These are phyloP conservation scores for Psidium friedrichsthalianum DNA, from an alignment of 345 rosid species.

Conservation along the genomic window DNA sequence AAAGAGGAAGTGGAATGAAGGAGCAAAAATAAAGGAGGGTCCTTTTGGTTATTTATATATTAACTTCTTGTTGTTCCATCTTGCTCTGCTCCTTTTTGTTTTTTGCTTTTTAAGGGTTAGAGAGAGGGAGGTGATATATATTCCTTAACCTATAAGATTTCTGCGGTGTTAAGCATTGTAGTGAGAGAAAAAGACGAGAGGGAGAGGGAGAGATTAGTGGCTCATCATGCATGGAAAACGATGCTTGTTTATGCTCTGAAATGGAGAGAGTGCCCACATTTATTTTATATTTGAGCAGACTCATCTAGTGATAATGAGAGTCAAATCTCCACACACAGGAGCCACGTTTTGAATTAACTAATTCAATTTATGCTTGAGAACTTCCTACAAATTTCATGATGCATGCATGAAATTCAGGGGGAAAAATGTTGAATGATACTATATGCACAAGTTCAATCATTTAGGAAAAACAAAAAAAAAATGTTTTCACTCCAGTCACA, in stretches of 20 bases:
- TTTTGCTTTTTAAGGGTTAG: slow-evolving; percentile 46
- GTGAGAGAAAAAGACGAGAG: neutral
- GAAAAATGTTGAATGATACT: neutral
- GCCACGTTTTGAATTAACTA: neutral
- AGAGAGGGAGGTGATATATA: neutral
- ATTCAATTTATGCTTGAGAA: neutral
- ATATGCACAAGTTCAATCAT: neutral
- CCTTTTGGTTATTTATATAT: slow-evolving; percentile 28
- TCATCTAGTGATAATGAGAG: neutral
- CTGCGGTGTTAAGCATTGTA: neutral
- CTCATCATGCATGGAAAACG: neutral
- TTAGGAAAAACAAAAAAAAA: neutral
- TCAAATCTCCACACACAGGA: neutral
- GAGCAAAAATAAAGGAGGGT: slow-evolving; percentile 39
- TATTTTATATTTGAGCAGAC: neutral
- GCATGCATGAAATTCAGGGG: neutral
- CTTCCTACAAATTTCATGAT: neutral
- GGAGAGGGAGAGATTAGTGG: slow-evolving; percentile 2
- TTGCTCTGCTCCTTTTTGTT: slow-evolving; percentile 47
- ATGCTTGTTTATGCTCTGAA: neutral
- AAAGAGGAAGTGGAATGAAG: neutral
- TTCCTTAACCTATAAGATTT: slow-evolving; percentile 43
- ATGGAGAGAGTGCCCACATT: neutral
- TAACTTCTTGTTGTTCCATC: neutral
- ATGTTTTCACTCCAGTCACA: neutral